Evolutionary conservation across 2,329 filamentous ascomycete genomes (phyloP), one percentile per base, ranked within the genome.

Genomic region (Calycina herbarum): DNA sequence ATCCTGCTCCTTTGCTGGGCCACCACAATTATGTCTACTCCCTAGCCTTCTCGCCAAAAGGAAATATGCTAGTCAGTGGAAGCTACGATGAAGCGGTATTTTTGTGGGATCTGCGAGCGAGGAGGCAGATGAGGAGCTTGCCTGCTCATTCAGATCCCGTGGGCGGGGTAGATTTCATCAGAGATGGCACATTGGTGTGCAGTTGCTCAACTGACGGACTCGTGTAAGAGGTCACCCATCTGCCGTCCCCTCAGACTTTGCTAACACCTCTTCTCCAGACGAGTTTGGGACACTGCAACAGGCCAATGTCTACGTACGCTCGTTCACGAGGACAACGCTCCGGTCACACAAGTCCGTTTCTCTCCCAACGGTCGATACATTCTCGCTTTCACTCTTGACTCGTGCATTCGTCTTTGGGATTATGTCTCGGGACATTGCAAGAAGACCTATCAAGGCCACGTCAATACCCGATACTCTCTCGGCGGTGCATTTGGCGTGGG

Each of bases 11-110:
- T 5, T 82, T 98, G 70, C 83, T 91, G 29, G 94, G 95, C 2
- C 95, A 99, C 74, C 93, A 97, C 78, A 98, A 96, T 78, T 98
- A 98, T 78, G 89, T 99, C 38, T 97, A 96, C 79, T 93, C 90
- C 61, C 82, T 99, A 40, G 93, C 94, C 5, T 98, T 98, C 78
- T 94, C 92, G n/a, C 95, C 95, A 1, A 98, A 97, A 77, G 95
- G 95, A 29, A 99, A 99, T 75, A 97, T 98, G 76, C 85, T 99
- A 40, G 95, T 94, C 17, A 96, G 92, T 70, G 95, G 95, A 13
- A 96, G 92, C 69, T 98, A 97, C 78, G 95, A 99, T 72, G 95
- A 99, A 81, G 95, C 95, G 4, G 93, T 99, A 0, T 97, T 97
- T 70, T 79, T 99, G 5, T 99, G 95, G 95, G 95, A 99, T 77